phyloP scores from a whole-genome alignment of 148 eudicot species.

The Hydrangea macrophylla region DNA sequence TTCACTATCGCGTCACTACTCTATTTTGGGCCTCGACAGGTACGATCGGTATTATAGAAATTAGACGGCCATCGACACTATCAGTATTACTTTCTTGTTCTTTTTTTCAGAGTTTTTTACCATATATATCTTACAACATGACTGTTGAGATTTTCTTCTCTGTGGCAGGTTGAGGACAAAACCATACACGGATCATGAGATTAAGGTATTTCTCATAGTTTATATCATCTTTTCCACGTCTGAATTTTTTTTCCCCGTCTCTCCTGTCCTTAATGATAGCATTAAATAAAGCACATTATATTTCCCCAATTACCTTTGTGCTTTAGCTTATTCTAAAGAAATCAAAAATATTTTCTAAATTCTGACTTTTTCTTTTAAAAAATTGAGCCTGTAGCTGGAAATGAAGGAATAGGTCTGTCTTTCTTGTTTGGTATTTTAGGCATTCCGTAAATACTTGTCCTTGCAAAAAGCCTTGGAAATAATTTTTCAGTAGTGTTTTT shows the following conservation, averaged over 20 bases:
- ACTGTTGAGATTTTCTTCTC: slow-evolving; percentile 13
- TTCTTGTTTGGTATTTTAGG: background rate
- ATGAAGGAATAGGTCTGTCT: too few relatives aligned
- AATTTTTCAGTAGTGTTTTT: too few relatives aligned
- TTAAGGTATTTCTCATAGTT: slow-evolving; percentile 54
- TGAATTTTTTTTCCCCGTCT: background rate
- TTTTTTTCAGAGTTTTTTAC: background rate
- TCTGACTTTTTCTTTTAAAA: too few relatives aligned
- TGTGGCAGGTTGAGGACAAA: slow-evolving; percentile 60
- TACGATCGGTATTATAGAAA: slow-evolving; percentile 14
- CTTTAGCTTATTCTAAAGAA: too few relatives aligned
- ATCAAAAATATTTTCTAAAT: too few relatives aligned
- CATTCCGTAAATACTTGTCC: background rate
- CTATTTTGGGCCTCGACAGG: slow-evolving; percentile 97
- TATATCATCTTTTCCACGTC: background rate
- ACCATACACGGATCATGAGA: slow-evolving; percentile 88
- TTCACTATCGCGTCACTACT: slow-evolving; percentile 84
- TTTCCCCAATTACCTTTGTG: background rate
- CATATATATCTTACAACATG: background rate
- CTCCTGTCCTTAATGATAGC: background rate
- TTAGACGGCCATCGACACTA: background rate
- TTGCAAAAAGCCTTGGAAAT: background rate
- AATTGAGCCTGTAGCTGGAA: too few relatives aligned
- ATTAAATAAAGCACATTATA: too few relatives aligned
- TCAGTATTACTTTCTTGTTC: background rate